Base-by-base conservation (phyloP, 495 filamentous ascomycete species). In the Aspergillus sclerotiicarbonarius region DNA sequence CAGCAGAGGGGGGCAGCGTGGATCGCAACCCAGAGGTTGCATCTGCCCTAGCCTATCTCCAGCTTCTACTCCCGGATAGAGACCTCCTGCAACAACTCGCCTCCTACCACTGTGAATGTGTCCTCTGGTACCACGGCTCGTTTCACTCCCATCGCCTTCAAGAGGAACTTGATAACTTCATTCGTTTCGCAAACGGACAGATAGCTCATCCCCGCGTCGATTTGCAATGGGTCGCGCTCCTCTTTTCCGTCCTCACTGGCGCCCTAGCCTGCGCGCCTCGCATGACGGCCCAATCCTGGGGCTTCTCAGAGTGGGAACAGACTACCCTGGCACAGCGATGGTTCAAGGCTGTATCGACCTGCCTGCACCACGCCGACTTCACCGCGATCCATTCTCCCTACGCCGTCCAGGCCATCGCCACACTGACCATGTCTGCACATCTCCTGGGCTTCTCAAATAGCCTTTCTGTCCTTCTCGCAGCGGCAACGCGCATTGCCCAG, bases 61-160 rank as follows among this genome's bases (percentile, higher is more conserved):
- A 74, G 52, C 61, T 67, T 0, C 63, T 76, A 10, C 62, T 79
- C 18, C 76, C 74, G 0, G 51, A 31, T 9, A 67, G 63, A 44
- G 19, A 41, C 18, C 70, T 73, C 35, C 62, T 75, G 6, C 57
- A 69, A 21, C 61, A 61, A 33, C 62, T 79, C 8, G 67, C 67
- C 12, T 54, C 69, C 15, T 79, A 74, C 60, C 75, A 79, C 51
- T 66, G 62, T 30, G 62, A 69, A 13, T 67, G 61, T 46, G 62
- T 79, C 19, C 63, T 75, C 8, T 79, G 75, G 72, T 68, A 68
- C 46, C 73, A 74, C 53, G 68, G 70, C 19, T 64, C 72, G 6
- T 76, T 72, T 29, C 71, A 74, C 51, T 61, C 65, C n/a, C 62
- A 58, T 1, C 66, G 61, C 0, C 71, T 79, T 21, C 61, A 61